A percentile compares a stretch with the other conserved stretches of the same genome.
Conservation (phyloP, 2,329 filamentous ascomycete genomes). For the Ophiostoma quercus region DNA sequence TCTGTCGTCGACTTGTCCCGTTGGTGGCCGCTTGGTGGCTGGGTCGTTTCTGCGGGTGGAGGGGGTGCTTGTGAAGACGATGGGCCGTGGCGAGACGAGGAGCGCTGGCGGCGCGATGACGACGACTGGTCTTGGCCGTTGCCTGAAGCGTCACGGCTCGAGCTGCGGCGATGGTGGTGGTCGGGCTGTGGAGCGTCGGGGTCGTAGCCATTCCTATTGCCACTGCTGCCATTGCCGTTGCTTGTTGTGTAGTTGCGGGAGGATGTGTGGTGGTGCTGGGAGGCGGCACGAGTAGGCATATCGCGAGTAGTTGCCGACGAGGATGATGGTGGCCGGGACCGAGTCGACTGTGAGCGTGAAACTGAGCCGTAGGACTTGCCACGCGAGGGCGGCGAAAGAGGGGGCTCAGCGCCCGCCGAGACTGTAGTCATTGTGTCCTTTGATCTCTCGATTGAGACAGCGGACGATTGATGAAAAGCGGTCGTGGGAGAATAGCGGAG, state of each 20-base stretch:
- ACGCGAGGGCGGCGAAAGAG: constrained; percentile 33
- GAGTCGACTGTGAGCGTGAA: constrained; percentile 37
- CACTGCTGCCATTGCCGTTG: constrained; percentile 18
- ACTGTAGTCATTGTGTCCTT: constrained; percentile 34
- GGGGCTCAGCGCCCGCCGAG: constrained; percentile 33
- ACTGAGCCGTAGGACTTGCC: constrained; percentile 31
- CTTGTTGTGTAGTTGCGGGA: constrained; percentile 22
- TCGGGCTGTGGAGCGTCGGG: constrained; percentile 12
- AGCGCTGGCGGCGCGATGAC: constrained; percentile 48
- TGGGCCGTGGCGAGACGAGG: constrained; percentile 31
- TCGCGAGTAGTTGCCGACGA: constrained; percentile 28
- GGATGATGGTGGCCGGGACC: constrained; percentile 34
- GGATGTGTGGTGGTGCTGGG: constrained; percentile 29
- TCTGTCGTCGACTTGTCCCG: constrained; percentile 40
- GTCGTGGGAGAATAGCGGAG: neutral
- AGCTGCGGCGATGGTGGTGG: constrained; percentile 42
- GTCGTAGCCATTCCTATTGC: constrained; percentile 21
- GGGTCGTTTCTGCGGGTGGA: constrained; percentile 31
- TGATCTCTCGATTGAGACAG: neutral
- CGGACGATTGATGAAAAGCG: neutral
- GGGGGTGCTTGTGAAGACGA: constrained; percentile 29
- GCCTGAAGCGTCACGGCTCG: constrained; percentile 52
- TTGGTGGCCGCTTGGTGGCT: constrained; percentile 15
- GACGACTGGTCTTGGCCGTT: constrained; percentile 44
- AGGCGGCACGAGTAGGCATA: constrained; percentile 28